Conservation (phyloP, 768 basidiomycete species). For the Mycena rebaudengoi region DNA sequence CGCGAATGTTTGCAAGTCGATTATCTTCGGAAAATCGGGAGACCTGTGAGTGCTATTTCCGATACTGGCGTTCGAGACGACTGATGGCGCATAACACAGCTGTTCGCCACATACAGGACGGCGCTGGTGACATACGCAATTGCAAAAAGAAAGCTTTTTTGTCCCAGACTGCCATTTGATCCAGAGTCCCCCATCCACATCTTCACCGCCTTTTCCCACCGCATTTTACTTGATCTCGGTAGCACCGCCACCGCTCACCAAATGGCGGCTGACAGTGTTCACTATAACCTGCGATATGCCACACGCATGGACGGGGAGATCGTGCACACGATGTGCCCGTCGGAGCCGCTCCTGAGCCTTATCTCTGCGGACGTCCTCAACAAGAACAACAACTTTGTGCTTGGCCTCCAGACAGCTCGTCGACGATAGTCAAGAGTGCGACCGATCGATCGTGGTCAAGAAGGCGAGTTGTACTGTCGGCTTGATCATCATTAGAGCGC, state of each 20-base stretch:
- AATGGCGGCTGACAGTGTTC: neutral
- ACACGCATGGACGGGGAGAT: neutral
- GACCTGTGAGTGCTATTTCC: neutral
- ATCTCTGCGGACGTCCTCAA: neutral
- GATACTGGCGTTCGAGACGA: neutral
- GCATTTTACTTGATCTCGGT: neutral
- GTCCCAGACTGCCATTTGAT: neutral
- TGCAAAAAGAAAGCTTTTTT: neutral
- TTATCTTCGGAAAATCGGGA: neutral
- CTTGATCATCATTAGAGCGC: neutral
- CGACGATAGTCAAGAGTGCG: neutral
- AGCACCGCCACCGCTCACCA: neutral
- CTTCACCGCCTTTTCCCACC: neutral
- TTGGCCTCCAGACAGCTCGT: neutral
- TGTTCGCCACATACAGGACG: neutral
- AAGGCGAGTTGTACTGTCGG: neutral
- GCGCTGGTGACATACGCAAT: neutral
- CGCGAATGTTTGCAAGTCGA: neutral
- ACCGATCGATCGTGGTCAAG: slow-evolving; percentile 5
- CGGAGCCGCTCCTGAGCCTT: neutral
- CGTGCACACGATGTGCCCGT: neutral
- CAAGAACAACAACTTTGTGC: neutral
- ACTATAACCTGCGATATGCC: neutral
- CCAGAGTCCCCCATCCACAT: neutral
- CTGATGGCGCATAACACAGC: neutral